Conservation (phyloP, 2,329 filamentous ascomycete genomes). For the Cladosporium halotolerans region DNA sequence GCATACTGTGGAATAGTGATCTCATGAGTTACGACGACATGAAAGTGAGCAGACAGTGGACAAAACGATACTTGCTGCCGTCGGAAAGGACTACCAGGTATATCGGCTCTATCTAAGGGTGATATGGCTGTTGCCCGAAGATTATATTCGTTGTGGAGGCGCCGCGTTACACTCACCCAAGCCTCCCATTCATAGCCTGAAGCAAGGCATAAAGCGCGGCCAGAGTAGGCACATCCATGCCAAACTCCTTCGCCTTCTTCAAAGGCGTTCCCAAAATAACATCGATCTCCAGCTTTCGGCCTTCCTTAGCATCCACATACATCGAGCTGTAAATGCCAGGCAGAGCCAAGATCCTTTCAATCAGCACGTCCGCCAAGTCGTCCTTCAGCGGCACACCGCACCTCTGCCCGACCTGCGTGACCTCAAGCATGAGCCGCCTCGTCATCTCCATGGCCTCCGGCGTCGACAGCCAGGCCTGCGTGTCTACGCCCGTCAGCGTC, state of each 20-base stretch:
- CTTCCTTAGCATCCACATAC: slow-evolving; percentile 39
- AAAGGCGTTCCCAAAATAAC: slow-evolving; percentile 41
- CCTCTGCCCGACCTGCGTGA: slow-evolving; percentile 36
- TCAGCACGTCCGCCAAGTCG: slow-evolving; percentile 33
- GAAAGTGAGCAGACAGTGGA: no score
- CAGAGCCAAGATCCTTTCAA: slow-evolving; percentile 36
- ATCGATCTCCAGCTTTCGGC: slow-evolving; percentile 41
- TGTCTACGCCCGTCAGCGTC: slow-evolving; percentile 38
- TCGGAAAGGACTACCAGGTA: no score
- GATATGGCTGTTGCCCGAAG: background rate
- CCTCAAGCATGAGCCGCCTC: slow-evolving; percentile 37
- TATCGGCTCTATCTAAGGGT: no score
- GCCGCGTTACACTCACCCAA: slow-evolving; percentile 1
- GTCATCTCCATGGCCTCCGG: slow-evolving; percentile 35
- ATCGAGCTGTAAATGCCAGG: slow-evolving; percentile 40
- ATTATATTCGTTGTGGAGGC: background rate
- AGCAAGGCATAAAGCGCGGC: slow-evolving; percentile 34
- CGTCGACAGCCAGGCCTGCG: slow-evolving; percentile 39
- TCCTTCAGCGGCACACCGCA: slow-evolving; percentile 35
- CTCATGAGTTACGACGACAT: no score
- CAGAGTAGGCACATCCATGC: slow-evolving; percentile 35
- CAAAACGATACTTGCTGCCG: no score
- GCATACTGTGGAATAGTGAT: background rate
- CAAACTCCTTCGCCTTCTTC: slow-evolving; percentile 34
- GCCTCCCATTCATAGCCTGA: slow-evolving; percentile 22